Conservation (phyloP, 768 basidiomycete species). For the Boletus vinaceobasis region DNA sequence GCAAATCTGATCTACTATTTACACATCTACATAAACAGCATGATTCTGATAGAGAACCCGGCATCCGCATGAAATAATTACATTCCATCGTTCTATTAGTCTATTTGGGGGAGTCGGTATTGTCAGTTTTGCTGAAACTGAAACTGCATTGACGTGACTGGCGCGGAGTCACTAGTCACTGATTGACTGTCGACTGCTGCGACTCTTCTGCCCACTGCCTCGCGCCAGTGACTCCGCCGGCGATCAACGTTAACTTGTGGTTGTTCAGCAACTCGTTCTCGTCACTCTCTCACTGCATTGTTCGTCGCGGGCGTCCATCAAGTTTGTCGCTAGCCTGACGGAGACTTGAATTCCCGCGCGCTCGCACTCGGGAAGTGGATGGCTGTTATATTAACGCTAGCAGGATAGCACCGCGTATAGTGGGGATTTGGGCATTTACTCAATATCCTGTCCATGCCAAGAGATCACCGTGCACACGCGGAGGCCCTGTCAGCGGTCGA, state of each 20-base stretch:
- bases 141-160: background rate
- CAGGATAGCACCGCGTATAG: background rate
- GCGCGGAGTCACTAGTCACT: no score
- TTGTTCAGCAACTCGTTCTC: background rate
- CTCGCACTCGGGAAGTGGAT: background rate
- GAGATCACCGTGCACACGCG: no score
- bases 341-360: background rate
- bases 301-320: background rate
- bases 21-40: background rate
- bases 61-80: slow-evolving; percentile 5
- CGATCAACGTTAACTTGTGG: background rate
- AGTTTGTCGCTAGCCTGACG: background rate
- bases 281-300: background rate
- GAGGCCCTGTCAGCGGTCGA: no score
- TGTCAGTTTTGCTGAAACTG: background rate
- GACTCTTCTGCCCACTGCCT: background rate
- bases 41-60: background rate
- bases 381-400: background rate
- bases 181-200: no score
- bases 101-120: background rate
- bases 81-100: background rate
- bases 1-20: background rate
- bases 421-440: background rate
- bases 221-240: background rate
- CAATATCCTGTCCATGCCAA: background rate